Base-by-base conservation (phyloP, 2,329 filamentous ascomycete species). In the Beauveria medogensis region DNA sequence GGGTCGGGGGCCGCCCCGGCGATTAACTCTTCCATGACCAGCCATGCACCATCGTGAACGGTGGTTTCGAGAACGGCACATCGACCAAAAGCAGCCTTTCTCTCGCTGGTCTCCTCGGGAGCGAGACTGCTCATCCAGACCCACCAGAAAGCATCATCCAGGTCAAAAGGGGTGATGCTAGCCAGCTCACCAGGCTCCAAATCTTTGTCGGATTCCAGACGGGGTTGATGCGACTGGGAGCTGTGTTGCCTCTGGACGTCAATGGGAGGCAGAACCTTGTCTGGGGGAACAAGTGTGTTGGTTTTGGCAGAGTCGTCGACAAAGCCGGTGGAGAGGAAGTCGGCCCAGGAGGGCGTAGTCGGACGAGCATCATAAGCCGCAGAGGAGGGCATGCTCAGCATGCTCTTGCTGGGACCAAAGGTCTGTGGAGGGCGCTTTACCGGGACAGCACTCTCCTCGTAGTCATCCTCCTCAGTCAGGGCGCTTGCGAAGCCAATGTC, bases 121-220 rank as follows among this genome's bases (percentile, higher is more conserved):
- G 93, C 92, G 69, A 99, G 78, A 79, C 93, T 97, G 67, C 86
- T 95, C 82, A 99, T 97, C 94, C 94, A 99, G 4, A 97, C 94
- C 93, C 94, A 97, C 94, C 94, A 99, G 73, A 99, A 99, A 1
- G 92, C 89, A 72, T 97, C 93, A 68, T 99, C 94, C 5, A 99
- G 80, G 64, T 94, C 88, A 61, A 97, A 84, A 43, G 83, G 83
- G 26, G 84, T 89, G 69, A 99, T 96, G 71, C 92, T 97, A 34
- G 94, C 94, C 61, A 99, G 81, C 79, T 99, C 94, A 56, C 92
- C 94, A 0, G 93, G 94, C 65, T 97, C 92, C 0, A 97, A 79
- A 46, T 84, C 79, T 26, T 75, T 75, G 59, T 90, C 85, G 16
- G 81, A 81, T 65, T 92, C 87, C n/a, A 91, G 77, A 62, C 86